Evolutionary conservation across 2,329 filamentous ascomycete genomes (phyloP).

Genomic region (Aspergillus latus): DNA sequence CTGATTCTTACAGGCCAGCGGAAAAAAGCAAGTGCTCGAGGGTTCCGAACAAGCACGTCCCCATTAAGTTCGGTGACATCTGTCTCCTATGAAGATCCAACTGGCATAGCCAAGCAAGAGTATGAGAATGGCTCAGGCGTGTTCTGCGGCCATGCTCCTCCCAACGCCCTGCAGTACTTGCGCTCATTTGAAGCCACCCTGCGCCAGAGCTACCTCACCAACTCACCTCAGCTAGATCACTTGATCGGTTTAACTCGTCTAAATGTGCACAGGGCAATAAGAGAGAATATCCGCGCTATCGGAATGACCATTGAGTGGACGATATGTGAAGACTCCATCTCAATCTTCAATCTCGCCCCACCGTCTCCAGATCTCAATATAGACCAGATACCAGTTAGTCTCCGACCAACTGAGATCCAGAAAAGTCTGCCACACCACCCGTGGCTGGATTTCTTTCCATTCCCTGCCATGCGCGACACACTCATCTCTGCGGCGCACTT

Average conservation of each 20-base stretch:
- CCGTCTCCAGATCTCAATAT: background rate
- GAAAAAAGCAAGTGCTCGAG: background rate
- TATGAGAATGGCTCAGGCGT: background rate
- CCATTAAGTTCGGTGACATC: background rate
- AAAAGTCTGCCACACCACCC: slow-evolving; percentile 42
- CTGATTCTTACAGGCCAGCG: too few species aligned
- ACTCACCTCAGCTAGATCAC: slow-evolving; percentile 15
- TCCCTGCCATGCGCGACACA: slow-evolving; percentile 43
- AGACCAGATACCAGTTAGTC: slow-evolving; percentile 22
- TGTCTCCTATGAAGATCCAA: background rate
- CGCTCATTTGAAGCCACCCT: slow-evolving; percentile 9
- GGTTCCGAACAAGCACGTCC: background rate
- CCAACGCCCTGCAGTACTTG: slow-evolving; percentile 1
- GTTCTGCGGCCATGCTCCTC: slow-evolving; percentile 8
- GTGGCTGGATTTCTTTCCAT: slow-evolving; percentile 33
- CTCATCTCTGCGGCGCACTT: slow-evolving; percentile 30
- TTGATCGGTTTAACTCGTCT: slow-evolving; percentile 35
- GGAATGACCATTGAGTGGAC: slow-evolving; percentile 25
- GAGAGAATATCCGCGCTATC: slow-evolving; percentile 30
- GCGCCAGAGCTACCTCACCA: background rate
- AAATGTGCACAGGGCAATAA: slow-evolving; percentile 38
- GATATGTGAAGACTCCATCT: slow-evolving; percentile 25
- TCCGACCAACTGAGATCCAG: slow-evolving; percentile 43
- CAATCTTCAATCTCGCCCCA: slow-evolving; percentile 22
- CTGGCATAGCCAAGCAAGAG: background rate